Evolutionary conservation across 169 alveolate genomes (phyloP), one percentile per base, ranked within the genome.

Genomic region (Eimeria brunetti): DNA sequence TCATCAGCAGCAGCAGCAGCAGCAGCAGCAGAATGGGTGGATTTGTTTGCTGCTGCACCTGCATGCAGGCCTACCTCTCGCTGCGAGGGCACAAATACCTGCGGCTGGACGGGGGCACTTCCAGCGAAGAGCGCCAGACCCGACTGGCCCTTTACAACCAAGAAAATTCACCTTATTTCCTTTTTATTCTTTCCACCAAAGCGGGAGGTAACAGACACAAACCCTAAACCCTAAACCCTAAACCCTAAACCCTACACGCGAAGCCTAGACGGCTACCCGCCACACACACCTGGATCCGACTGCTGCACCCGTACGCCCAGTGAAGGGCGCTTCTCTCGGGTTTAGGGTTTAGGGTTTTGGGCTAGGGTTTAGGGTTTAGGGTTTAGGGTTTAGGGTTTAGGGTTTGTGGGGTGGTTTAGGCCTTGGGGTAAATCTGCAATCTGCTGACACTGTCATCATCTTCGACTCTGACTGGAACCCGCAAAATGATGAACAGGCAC

Each of bases 391-490:
- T 1, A 76, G 30, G 86, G 81, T 41, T n/a, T 33, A 33, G 36
- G 12, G 60, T 33, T 24, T 38, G 33, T 33, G 18, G 36, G 4
- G n/a, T 73, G 27, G 27, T 27, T 1, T 41, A 76, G 86, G 99
- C 0, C 97, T 98, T 56, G 99, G 99, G 64, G 98, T 99, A 36
- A 99, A 98, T 81, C 96, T 99, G 62, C 98, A 99, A n/a, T 98
- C 98, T n/a, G 99, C 99, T 38, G 99, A 99, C 96, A 98, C 99
- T 14, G 99, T 99, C n/a, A 98, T 99, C 67, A 98, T 99, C 94
- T 99, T 98, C 95, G 99, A 99, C 96, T 98, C 98, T 91, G 99
- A 99, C 95, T 99, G 99, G 99, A 98, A 98, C 91, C 99, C 99
- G 24, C 98, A 98, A 96, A 98, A 98, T 98, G 99, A 99, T 97